phyloP scores from a whole-genome alignment of 306 rosid genomes.

The Castanea crenata region DNA sequence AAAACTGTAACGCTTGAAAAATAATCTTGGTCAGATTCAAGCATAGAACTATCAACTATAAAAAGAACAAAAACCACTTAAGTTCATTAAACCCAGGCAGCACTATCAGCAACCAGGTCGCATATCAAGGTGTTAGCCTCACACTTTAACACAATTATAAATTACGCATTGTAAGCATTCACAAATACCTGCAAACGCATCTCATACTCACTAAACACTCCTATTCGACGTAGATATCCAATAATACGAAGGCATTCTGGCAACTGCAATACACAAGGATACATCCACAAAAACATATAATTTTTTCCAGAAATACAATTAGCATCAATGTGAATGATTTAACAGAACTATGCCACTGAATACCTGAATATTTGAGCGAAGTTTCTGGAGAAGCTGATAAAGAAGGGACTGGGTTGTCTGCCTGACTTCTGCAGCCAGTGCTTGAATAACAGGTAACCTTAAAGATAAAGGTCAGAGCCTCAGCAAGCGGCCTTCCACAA shows the following conservation, averaged over 20 bases:
- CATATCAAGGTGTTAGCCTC: neutral
- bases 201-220: slow-evolving; percentile 90
- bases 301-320: slow-evolving; percentile 3
- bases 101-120: neutral
- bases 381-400: slow-evolving; percentile 94
- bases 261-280: slow-evolving; percentile 53
- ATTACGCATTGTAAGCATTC: slow-evolving; percentile 1
- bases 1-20: slow-evolving; percentile 55
- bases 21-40: slow-evolving; percentile 23
- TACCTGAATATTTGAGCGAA: slow-evolving; percentile 98
- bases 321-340: neutral
- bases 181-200: slow-evolving; percentile 89
- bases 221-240: slow-evolving; percentile 88
- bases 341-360: slow-evolving; percentile 13
- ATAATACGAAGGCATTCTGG: slow-evolving; percentile 96
- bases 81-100: neutral
- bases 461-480: slow-evolving; percentile 5
- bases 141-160: neutral
- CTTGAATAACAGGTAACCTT: slow-evolving; percentile 84
- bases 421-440: slow-evolving; percentile 84
- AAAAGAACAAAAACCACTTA: slow-evolving; percentile 15
- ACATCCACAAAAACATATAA: slow-evolving; percentile 14
- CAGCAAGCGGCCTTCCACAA: slow-evolving; percentile 15
- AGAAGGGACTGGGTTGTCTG: slow-evolving; percentile 94
- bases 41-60: neutral